phyloP scores from a whole-genome alignment of 75 land plant genomes.

The Gnetum montanum region DNA sequence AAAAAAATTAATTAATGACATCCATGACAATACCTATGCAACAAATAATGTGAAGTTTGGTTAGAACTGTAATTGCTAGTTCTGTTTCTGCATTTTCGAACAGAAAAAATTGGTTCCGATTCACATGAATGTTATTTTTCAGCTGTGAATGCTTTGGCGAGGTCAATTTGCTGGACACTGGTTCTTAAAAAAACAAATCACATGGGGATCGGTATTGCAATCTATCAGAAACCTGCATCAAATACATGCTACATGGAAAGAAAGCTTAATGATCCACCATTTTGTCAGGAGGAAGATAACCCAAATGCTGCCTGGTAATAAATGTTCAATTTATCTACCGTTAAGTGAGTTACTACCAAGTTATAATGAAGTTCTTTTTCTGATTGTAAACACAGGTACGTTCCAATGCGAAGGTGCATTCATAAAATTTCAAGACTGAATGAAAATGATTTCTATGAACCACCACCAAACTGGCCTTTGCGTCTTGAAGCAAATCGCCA shows the following conservation, averaged over 20 bases:
- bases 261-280: conserved; percentile 35
- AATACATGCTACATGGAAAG: conserved; percentile 59
- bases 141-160: conserved; percentile 62
- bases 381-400: conserved; percentile 28
- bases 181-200: conserved; percentile 38
- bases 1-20: too few relatives aligned
- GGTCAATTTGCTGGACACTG: conserved; percentile 76
- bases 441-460: conserved; percentile 1
- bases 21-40: too few relatives aligned
- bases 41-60: too few relatives aligned
- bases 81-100: too few relatives aligned
- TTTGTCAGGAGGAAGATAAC: conserved; percentile 41
- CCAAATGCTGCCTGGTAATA: conserved; percentile 67
- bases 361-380: neutral
- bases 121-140: too few relatives aligned
- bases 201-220: conserved; percentile 69
- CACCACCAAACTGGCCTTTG: conserved; percentile 55
- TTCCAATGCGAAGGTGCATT: conserved; percentile 46
- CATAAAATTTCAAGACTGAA: conserved; percentile 17
- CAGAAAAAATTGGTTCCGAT: too few relatives aligned
- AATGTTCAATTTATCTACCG: neutral
- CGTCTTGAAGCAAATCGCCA: conserved; percentile 47
- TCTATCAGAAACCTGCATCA: conserved; percentile 86
- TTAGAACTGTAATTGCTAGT: too few relatives aligned
- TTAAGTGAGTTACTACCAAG: neutral